A percentile compares a stretch with the other conserved stretches of the same genome.
Conservation (phyloP, 306 rosid genomes). For the Inga leiocalycina region DNA sequence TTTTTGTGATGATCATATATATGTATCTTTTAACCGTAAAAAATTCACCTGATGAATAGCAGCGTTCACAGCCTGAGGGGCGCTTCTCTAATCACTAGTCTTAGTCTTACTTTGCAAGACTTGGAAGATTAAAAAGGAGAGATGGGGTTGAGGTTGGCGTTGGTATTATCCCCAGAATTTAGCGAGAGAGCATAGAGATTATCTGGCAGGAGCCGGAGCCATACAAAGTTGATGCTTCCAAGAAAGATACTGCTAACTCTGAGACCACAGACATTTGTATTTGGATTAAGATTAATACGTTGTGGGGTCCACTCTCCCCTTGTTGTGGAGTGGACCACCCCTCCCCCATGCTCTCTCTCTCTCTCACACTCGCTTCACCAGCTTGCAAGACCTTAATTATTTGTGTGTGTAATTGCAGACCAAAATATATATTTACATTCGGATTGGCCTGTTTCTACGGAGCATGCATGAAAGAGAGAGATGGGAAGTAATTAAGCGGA, state of each 20-base stretch:
- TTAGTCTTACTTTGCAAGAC: not conserved
- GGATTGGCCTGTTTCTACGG: not conserved
- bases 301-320: slow-evolving; percentile 36
- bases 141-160: not conserved
- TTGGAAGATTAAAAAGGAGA: too few relatives aligned
- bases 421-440: not conserved
- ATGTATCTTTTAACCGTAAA: slow-evolving; percentile 14
- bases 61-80: too few relatives aligned
- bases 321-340: slow-evolving; percentile 29
- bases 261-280: slow-evolving; percentile 45
- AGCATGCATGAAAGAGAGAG: not conserved
- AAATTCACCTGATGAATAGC: not conserved
- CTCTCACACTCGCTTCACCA: slow-evolving; percentile 21
- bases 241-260: slow-evolving; percentile 58
- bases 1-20: not conserved
- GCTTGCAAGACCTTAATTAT: slow-evolving; percentile 27
- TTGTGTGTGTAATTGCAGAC: not conserved
- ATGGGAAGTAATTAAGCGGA: slow-evolving; percentile 20
- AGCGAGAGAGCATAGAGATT: slow-evolving; percentile 21
- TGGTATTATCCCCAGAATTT: slow-evolving; percentile 14
- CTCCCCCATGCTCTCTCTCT: not conserved
- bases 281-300: slow-evolving; percentile 30
- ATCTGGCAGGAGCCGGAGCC: slow-evolving; percentile 40
- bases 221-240: slow-evolving; percentile 55
- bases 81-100: not conserved